phyloP scores from a whole-genome alignment of 2,329 filamentous ascomycete species.

The Nothomitra cinnamomea region DNA sequence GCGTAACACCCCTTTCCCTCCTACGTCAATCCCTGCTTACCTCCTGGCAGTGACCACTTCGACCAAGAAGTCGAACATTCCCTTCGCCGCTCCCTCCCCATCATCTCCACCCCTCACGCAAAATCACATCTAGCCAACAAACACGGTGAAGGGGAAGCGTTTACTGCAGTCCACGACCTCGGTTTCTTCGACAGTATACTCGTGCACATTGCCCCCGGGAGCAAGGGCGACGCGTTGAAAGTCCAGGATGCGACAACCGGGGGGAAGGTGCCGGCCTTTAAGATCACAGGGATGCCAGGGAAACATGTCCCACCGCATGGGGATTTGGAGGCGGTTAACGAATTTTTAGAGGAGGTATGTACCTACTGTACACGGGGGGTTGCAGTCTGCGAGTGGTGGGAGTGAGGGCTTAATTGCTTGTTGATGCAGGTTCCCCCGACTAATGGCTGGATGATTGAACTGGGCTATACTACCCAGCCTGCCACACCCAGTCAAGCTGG shows the following conservation, averaged over 20 bases:
- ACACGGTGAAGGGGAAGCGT: conserved; percentile 30
- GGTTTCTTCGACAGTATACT: conserved; percentile 38
- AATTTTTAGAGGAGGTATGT: conserved; percentile 27
- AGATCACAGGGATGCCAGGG: conserved; percentile 45
- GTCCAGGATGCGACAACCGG: not conserved
- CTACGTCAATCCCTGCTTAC: not conserved
- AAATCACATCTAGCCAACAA: conserved; percentile 30
- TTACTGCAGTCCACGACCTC: conserved; percentile 36
- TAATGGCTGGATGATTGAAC: conserved; percentile 49
- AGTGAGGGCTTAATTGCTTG: not conserved
- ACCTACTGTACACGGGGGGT: not conserved
- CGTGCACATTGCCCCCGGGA: conserved; percentile 22
- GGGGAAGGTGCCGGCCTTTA: conserved; percentile 26
- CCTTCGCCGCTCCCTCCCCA: conserved; percentile 36
- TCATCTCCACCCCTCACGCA: conserved; percentile 47
- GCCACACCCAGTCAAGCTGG: not conserved
- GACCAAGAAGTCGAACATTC: conserved; percentile 34
- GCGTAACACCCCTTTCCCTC: conserved; percentile 17
- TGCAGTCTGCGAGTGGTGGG: not conserved
- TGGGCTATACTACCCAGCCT: conserved; percentile 25
- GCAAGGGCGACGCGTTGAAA: not conserved
- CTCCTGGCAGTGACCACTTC: conserved; percentile 30
- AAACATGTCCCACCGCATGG: conserved; percentile 39
- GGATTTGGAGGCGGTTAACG: conserved; percentile 27
- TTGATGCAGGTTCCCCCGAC: conserved; percentile 35